Conservation (phyloP, 768 basidiomycete species). For the Lyophyllum shimeji region DNA sequence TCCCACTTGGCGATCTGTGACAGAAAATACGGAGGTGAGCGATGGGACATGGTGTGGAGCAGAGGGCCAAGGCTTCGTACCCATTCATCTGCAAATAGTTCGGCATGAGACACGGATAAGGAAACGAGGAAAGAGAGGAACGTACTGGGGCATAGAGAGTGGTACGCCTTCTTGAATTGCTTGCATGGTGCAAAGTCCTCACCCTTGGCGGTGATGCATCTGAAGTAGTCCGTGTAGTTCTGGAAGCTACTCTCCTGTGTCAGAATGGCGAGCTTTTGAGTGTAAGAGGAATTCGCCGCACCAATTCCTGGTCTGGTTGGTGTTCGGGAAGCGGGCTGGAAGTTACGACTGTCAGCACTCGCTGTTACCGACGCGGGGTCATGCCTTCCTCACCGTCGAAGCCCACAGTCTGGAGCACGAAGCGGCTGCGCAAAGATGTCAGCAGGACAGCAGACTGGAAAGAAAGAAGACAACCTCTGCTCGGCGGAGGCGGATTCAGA, state of each 20-base stretch:
- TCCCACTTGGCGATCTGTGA: slow-evolving; percentile 84
- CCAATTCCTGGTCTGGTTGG: slow-evolving; percentile 98
- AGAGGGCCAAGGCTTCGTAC: slow-evolving; percentile 38
- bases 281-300: neutral
- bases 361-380: neutral
- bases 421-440: slow-evolving; percentile 56
- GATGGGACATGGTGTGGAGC: neutral
- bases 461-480: slow-evolving; percentile 17
- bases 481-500: slow-evolving; percentile 56
- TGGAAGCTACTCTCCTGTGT: slow-evolving; percentile 62
- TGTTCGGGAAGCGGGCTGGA: slow-evolving; percentile 85
- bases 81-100: slow-evolving; percentile 75
- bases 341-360: slow-evolving; percentile 5
- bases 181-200: slow-evolving; percentile 99
- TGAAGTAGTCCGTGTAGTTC: slow-evolving; percentile 99
- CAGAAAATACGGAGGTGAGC: slow-evolving; percentile 13
- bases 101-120: slow-evolving; percentile 7
- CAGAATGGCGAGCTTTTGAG: neutral
- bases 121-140: slow-evolving; percentile 23
- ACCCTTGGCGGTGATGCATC: slow-evolving; percentile 94
- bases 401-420: slow-evolving; percentile 89
- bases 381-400: slow-evolving; percentile 71
- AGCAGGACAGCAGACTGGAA: slow-evolving; percentile 7
- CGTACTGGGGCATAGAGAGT: slow-evolving; percentile 97
- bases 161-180: slow-evolving; percentile 95